Evolutionary conservation across 1,284 basidiomycete species (phyloP).

Genomic region (Athelia psychrophila): DNA sequence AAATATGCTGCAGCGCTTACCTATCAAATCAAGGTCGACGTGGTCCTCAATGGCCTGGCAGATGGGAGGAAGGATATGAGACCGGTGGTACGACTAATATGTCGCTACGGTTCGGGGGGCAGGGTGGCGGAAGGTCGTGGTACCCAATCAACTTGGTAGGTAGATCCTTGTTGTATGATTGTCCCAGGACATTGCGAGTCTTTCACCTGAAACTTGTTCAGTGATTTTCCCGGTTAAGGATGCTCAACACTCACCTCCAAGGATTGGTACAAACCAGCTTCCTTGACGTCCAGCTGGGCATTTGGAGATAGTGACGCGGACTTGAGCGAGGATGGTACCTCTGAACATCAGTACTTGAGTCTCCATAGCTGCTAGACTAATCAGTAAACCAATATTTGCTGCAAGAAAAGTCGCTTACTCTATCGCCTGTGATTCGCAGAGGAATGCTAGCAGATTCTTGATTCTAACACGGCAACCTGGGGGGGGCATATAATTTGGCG

Average conservation of each 20-base stretch:
- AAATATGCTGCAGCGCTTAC: slow-evolving; percentile 34
- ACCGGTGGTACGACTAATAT: slow-evolving; percentile 62
- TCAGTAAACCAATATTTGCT: too few species aligned
- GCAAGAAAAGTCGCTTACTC: too few species aligned
- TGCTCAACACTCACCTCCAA: slow-evolving; percentile 46
- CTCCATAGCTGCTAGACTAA: too few species aligned
- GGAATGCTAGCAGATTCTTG: too few species aligned
- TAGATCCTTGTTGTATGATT: slow-evolving; percentile 57
- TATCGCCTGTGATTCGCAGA: too few species aligned
- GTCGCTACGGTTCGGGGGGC: slow-evolving; percentile 48
- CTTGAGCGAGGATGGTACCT: slow-evolving; percentile 42
- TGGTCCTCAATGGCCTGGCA: slow-evolving; percentile 82
- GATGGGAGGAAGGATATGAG: slow-evolving; percentile 68
- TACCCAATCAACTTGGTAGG: slow-evolving; percentile 74
- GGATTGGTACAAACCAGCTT: slow-evolving; percentile 79
- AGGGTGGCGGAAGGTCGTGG: slow-evolving; percentile 67
- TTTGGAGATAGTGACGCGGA: slow-evolving; percentile 50
- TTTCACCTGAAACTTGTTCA: slow-evolving; percentile 47
- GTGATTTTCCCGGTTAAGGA: background rate
- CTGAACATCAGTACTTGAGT: too few species aligned
- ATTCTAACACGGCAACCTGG: too few species aligned
- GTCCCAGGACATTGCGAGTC: slow-evolving; percentile 86
- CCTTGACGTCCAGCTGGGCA: too few species aligned
- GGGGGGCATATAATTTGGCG: too few species aligned
- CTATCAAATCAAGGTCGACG: slow-evolving; percentile 77